phyloP scores from a whole-genome alignment of 1,139 yeast genomes.

The Kurtzmaniella natalensis region DNA sequence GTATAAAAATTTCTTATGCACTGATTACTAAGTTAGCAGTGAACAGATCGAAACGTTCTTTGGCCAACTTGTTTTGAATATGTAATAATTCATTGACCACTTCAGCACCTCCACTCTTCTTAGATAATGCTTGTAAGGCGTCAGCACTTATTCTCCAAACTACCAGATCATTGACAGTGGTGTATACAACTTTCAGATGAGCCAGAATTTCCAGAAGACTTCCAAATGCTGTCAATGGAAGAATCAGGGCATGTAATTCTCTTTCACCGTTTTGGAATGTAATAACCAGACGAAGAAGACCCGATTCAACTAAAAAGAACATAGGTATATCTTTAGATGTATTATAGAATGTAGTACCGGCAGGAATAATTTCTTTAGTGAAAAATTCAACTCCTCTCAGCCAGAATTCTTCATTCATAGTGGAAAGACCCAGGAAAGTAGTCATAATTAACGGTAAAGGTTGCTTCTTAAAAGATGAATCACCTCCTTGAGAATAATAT shows the following conservation, averaged over 20 bases:
- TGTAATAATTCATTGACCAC: constrained; percentile 67
- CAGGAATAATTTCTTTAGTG: constrained; percentile 43
- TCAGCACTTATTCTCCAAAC: constrained; percentile 67
- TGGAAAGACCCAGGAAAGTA: constrained; percentile 64
- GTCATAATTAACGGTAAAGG: constrained; percentile 70
- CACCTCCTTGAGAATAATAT: constrained; percentile 22
- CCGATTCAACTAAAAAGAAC: constrained; percentile 75
- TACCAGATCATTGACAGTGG: constrained; percentile 51
- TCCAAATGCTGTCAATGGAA: constrained; percentile 92
- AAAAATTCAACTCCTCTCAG: constrained; percentile 48
- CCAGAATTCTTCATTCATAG: constrained; percentile 66
- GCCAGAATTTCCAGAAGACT: constrained; percentile 44
- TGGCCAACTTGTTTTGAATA: constrained; percentile 61
- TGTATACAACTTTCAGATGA: constrained; percentile 41
- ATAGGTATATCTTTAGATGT: constrained; percentile 34
- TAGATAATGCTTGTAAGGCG: constrained; percentile 40
- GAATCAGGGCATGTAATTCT: constrained; percentile 66
- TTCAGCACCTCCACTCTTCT: constrained; percentile 40
- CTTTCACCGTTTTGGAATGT: constrained; percentile 51
- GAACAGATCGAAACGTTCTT: constrained; percentile 70
- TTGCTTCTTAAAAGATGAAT: constrained; percentile 40
- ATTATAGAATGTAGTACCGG: constrained; percentile 48
- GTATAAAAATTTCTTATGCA: too few relatives aligned
- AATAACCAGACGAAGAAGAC: constrained; percentile 63
- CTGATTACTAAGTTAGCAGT: constrained; percentile 67